phyloP scores from a whole-genome alignment of 768 basidiomycete genomes.

The Mycena alexandri region DNA sequence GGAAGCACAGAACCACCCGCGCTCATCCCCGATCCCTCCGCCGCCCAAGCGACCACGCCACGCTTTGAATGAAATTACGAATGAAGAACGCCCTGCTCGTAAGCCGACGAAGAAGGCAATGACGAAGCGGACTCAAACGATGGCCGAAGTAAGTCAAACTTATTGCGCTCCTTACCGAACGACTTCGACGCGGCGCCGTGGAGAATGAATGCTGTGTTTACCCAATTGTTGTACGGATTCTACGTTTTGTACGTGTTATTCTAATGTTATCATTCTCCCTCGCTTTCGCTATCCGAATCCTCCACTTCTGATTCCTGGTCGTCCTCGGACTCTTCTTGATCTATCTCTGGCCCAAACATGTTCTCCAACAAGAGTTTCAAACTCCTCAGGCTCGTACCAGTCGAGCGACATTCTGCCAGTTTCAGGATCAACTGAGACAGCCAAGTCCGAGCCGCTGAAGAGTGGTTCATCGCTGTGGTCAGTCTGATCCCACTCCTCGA shows the following conservation, averaged over 20 bases:
- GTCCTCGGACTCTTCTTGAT: not conserved
- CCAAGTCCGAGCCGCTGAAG: conserved; percentile 9
- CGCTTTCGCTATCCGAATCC: not conserved
- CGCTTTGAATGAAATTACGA: no score
- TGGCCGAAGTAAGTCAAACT: no score
- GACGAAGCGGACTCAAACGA: no score
- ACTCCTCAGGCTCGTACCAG: conserved; percentile 10
- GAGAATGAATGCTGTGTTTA: no score
- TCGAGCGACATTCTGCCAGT: not conserved
- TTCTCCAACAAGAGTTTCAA: not conserved
- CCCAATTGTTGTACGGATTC: no score
- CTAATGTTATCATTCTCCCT: no score
- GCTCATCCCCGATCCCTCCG: conserved; percentile 20
- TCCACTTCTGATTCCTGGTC: not conserved
- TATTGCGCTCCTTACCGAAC: no score
- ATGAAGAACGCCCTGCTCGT: no score
- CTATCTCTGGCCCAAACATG: not conserved
- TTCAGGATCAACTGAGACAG: not conserved
- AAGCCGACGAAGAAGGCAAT: no score
- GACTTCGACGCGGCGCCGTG: no score
- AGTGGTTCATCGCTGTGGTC: conserved; percentile 16
- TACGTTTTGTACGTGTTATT: no score
- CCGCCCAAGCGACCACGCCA: not conserved
- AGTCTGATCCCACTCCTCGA: not conserved
- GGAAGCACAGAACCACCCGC: not conserved